phyloP scores from a whole-genome alignment of 176 grass and related monocot genomes.

The Bonia amplexicaulis region DNA sequence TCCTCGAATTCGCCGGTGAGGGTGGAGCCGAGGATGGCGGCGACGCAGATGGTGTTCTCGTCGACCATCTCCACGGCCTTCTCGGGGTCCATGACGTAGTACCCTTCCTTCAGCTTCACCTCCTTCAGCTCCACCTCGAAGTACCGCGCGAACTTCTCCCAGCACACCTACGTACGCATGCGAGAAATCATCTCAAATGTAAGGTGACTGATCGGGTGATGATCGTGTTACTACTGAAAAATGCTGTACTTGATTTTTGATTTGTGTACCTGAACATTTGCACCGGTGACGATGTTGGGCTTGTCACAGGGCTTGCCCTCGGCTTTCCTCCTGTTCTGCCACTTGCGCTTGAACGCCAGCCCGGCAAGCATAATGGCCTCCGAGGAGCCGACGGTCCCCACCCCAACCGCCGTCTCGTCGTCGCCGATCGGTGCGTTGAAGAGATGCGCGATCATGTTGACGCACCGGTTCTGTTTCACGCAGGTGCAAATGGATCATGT shows the following conservation, averaged over 20 bases:
- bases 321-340: slow-evolving; percentile 64
- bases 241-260: background rate
- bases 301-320: slow-evolving; percentile 64
- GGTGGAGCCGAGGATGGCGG: slow-evolving; percentile 76
- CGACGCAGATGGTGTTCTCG: slow-evolving; percentile 86
- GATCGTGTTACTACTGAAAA: background rate
- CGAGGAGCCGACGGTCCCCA: slow-evolving; percentile 69
- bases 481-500: slow-evolving; percentile 70
- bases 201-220: background rate
- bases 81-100: slow-evolving; percentile 65
- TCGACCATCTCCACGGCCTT: slow-evolving; percentile 67
- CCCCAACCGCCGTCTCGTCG: slow-evolving; percentile 62
- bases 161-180: slow-evolving; percentile 42
- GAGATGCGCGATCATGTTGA: slow-evolving; percentile 96
- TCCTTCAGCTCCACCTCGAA: slow-evolving; percentile 82
- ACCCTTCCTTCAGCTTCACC: slow-evolving; percentile 64
- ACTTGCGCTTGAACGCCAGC: slow-evolving; percentile 69
- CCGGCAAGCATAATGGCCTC: slow-evolving; percentile 83
- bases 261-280: slow-evolving; percentile 51
- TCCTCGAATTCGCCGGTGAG: slow-evolving; percentile 83
- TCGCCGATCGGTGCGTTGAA: slow-evolving; percentile 79
- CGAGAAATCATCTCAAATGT: background rate
- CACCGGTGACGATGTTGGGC: slow-evolving; percentile 79
- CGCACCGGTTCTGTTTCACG: slow-evolving; percentile 69
- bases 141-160: slow-evolving; percentile 77